Evolutionary conservation across 2,329 filamentous ascomycete species (phyloP), one percentile per base, ranked within the genome.

Genomic region (Fusarium virguliforme): DNA sequence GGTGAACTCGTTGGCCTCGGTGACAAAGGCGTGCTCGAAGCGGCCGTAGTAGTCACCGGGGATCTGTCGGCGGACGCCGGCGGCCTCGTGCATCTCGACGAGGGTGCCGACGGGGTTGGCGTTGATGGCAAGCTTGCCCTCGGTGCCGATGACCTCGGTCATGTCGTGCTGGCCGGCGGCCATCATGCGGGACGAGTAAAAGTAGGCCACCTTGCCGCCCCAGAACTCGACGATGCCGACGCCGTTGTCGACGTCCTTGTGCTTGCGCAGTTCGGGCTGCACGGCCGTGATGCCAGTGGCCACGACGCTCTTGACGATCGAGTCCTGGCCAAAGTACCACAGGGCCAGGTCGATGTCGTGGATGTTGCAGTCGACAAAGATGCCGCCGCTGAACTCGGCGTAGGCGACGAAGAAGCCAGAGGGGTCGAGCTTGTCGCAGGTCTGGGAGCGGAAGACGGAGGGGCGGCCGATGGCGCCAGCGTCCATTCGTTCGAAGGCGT

Each of bases 311-410:
- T 80, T 80, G 59, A 78, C 74, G 6, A 78, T 71, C 3, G 71
- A 74, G 57, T 80, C 76, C 37, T 79, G 74, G 43, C 76, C 77
- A 38, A 80, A 77, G 71, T 78, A 80, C 79, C 79, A 80, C 32
- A 80, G 66, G 0, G 79, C 74, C 32, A 80, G 74, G 56, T 80
- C 78, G 53, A 92, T 92, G 73, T 92, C 91, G 81, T 92, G 91
- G 75, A 92, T 89, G 57, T 87, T 89, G 81, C 88, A 91, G 82
- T 92, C 91, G 63, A 92, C 90, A 73, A 92, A 92, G 76, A 92
- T 91, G 24, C 90, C 90, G 35, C 91, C 90, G 2, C 83, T 87
- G 80, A 87, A 90, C 72, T 89, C 83, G 12, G 90, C 89, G 79
- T 92, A 92, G 32, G 85, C 83, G 60, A 92, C 89, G 78, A 92